These are phyloP conservation scores for Choanephora cucurbitarum DNA, from an alignment of 371 early-diverging fungal genomes.

Conservation along the genomic window DNA sequence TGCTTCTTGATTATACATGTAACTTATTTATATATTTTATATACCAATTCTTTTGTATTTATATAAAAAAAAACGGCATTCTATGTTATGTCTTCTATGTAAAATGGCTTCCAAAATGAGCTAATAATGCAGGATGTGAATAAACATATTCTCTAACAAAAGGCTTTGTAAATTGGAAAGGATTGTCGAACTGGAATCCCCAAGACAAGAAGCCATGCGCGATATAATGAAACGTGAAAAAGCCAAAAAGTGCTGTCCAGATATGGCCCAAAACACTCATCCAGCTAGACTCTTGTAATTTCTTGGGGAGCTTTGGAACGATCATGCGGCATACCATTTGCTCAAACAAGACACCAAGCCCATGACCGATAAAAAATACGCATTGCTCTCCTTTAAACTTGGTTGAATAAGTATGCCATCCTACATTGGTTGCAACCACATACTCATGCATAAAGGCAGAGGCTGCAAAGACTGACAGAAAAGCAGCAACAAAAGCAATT, in stretches of 20 bases:
- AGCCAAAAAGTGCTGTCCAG: slow-evolving; percentile 15
- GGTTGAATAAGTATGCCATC: slow-evolving; percentile 14
- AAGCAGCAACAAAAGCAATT: slow-evolving; percentile 14
- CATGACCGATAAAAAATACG: slow-evolving; percentile 19
- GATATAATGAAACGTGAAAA: slow-evolving; percentile 15
- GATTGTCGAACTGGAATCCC: slow-evolving; percentile 24
- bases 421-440: slow-evolving; percentile 18
- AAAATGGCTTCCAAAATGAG: slow-evolving; percentile 19
- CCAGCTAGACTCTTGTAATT: slow-evolving; percentile 2
- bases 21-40: not conserved
- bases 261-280: not conserved
- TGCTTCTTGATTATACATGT: too few relatives aligned
- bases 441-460: slow-evolving; percentile 29
- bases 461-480: slow-evolving; percentile 20
- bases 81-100: not conserved
- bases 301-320: slow-evolving; percentile 5
- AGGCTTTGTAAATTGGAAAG: slow-evolving; percentile 11
- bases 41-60: not conserved
- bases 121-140: slow-evolving; percentile 12
- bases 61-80: not conserved
- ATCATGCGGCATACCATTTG: slow-evolving; percentile 1
- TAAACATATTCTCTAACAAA: slow-evolving; percentile 6
- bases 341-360: slow-evolving; percentile 18
- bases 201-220: slow-evolving; percentile 21
- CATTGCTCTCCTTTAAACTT: slow-evolving; percentile 23